phyloP scores from a whole-genome alignment of 345 rosid species.

The Populus simonii region DNA sequence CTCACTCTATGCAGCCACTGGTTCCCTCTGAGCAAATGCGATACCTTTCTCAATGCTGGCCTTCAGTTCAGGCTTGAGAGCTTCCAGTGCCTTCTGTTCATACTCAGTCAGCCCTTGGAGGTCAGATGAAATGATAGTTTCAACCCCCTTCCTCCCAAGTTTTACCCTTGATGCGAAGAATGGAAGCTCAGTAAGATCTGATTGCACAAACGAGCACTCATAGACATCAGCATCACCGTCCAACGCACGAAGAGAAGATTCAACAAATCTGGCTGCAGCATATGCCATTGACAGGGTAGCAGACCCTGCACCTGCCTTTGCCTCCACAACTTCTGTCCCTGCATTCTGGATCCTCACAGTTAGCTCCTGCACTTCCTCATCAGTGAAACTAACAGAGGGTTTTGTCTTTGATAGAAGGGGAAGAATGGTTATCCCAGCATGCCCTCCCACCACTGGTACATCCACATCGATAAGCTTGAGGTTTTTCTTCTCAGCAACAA shows the following conservation, averaged over 20 bases:
- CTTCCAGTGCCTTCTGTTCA: conserved; percentile 82
- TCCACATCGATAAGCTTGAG: conserved; percentile 88
- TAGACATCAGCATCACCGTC: conserved; percentile 88
- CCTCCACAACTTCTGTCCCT: conserved; percentile 95
- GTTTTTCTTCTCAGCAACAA: conserved; percentile 82
- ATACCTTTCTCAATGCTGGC: conserved; percentile 88
- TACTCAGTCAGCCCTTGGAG: conserved; percentile 69
- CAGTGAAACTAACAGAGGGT: conserved; percentile 63
- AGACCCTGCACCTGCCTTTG: conserved; percentile 96
- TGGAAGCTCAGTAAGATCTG: conserved; percentile 71
- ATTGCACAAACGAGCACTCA: conserved; percentile 78
- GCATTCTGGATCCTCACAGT: conserved; percentile 91
- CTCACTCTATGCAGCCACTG: conserved; percentile 44
- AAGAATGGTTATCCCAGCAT: conserved; percentile 87
- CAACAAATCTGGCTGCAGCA: conserved; percentile 93
- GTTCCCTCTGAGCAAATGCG: conserved; percentile 61
- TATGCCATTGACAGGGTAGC: conserved; percentile 98
- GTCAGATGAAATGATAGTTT: conserved; percentile 68
- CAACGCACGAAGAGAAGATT: conserved; percentile 91
- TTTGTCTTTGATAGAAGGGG: conserved; percentile 82
- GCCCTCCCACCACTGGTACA: conserved; percentile 94
- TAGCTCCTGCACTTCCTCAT: conserved; percentile 68
- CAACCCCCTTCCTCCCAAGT: conserved; percentile 80
- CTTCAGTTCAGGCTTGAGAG: conserved; percentile 71
- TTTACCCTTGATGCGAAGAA: conserved; percentile 87